phyloP scores from a whole-genome alignment of 2,329 filamentous ascomycete genomes.

The Penicillium sp. region DNA sequence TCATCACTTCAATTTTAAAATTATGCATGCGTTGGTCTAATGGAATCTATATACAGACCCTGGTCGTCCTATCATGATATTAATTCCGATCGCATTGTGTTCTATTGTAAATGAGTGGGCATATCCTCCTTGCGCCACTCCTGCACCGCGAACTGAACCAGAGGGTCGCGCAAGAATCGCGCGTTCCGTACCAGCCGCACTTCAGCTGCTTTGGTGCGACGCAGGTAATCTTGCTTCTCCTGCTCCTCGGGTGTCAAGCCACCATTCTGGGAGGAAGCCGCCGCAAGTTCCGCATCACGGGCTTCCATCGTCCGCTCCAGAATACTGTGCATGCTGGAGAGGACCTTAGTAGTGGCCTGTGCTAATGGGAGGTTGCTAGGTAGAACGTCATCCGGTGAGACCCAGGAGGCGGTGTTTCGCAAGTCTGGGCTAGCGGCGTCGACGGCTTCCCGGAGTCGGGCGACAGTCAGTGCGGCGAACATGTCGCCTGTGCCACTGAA shows the following conservation, averaged over 20 bases:
- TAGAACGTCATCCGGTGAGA: conserved; percentile 69
- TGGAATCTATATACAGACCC: conserved; percentile 1
- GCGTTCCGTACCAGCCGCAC: conserved; percentile 78
- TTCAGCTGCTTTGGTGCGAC: conserved; percentile 82
- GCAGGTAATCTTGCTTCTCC: conserved; percentile 63
- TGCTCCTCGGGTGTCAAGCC: conserved; percentile 46
- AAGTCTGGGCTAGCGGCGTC: conserved; percentile 50
- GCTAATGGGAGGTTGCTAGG: conserved; percentile 77
- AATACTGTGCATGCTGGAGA: conserved; percentile 90
- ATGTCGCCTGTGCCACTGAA: conserved; percentile 98
- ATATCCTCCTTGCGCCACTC: conserved; percentile 36
- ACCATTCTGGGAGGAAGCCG: conserved; percentile 23
- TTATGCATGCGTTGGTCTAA: conserved; percentile 4
- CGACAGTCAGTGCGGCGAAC: conserved; percentile 90
- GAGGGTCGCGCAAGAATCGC: conserved; percentile 65
- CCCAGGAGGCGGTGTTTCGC: conserved; percentile 64
- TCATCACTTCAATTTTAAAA: background rate
- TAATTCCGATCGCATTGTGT: background rate
- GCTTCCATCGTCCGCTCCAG: conserved; percentile 66
- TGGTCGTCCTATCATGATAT: background rate
- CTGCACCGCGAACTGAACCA: conserved; percentile 61
- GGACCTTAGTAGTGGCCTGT: conserved; percentile 77
- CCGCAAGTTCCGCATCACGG: conserved; percentile 64
- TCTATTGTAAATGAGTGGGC: conserved; percentile 20
- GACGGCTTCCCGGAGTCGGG: conserved; percentile 82